Evolutionary conservation across 768 basidiomycete species (phyloP).

Genomic region (Macrolepiota dolichaula): DNA sequence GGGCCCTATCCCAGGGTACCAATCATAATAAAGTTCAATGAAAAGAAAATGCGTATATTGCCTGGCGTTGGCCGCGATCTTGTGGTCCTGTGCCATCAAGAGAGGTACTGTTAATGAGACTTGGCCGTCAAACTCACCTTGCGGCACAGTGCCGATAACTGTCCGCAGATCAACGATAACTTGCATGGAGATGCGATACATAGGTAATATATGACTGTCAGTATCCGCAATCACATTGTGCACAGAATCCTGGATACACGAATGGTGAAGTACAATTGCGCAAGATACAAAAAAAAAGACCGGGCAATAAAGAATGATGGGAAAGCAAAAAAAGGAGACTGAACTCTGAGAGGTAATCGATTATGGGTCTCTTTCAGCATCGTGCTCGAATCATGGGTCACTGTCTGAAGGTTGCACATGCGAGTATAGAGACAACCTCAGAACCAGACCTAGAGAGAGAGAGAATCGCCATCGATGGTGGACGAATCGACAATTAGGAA

Average conservation of each 20-base stretch:
- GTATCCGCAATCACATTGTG: constrained; percentile 9
- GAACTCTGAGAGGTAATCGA: constrained; percentile 2
- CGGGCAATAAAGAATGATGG: background rate
- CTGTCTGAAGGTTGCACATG: background rate
- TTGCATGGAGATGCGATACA: background rate
- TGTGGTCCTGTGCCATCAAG: background rate
- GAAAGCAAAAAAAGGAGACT: constrained; percentile 1
- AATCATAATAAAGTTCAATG: constrained; percentile 1
- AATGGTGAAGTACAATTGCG: constrained; percentile 1
- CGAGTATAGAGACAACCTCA: background rate
- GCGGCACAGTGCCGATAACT: background rate
- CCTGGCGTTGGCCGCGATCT: background rate
- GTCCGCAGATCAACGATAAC: constrained; percentile 2
- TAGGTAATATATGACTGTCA: constrained; percentile 7
- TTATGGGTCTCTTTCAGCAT: background rate
- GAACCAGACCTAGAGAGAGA: background rate
- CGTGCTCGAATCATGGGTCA: background rate
- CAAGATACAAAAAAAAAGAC: background rate
- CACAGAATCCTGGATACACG: constrained; percentile 7
- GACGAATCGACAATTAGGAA: background rate
- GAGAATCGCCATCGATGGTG: constrained; percentile 3
- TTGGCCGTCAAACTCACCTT: constrained; percentile 2
- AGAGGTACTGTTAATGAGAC: background rate
- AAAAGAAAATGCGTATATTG: background rate
- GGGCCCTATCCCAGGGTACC: background rate